Evolutionary conservation across 179 eudicot genomes (phyloP).

Genomic region (Silene vulgaris): DNA sequence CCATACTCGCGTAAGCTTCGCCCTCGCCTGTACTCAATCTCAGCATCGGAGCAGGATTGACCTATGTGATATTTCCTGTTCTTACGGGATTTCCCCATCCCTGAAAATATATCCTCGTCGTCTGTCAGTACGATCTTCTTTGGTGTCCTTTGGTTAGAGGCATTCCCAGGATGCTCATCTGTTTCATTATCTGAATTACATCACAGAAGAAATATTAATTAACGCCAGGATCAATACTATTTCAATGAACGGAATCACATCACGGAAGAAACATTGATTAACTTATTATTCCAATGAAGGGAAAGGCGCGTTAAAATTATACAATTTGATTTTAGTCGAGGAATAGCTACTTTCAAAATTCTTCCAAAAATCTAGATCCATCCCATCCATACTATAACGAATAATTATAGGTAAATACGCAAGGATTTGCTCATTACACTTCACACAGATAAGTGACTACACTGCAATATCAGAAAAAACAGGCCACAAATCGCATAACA

Average conservation of each 20-base stretch:
- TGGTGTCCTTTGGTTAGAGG: slow-evolving; percentile 34
- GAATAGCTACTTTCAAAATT: too few species aligned
- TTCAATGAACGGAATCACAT: not conserved
- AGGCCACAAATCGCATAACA: not conserved
- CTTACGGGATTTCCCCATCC: slow-evolving; percentile 40
- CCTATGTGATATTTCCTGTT: slow-evolving; percentile 56
- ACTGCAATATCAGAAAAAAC: not conserved
- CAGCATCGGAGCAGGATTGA: slow-evolving; percentile 82
- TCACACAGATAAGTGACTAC: not conserved
- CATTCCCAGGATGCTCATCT: slow-evolving; percentile 28
- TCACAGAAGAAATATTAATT: not conserved
- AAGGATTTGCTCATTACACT: not conserved
- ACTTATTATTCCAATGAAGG: too few species aligned
- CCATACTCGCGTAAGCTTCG: slow-evolving; percentile 64
- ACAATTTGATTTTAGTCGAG: too few species aligned
- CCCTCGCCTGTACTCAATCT: slow-evolving; percentile 88
- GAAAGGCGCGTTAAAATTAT: too few species aligned
- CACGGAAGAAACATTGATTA: too few species aligned
- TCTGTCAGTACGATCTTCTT: slow-evolving; percentile 36
- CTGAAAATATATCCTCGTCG: slow-evolving; percentile 55
- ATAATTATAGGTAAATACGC: too few species aligned
- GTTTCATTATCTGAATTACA: slow-evolving; percentile 33
- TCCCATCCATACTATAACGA: too few species aligned
- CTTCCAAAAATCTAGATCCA: too few species aligned
- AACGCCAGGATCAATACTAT: not conserved